Evolutionary conservation across 352 stramenopile species (phyloP).

Genomic region (Phytophthora cajani): DNA sequence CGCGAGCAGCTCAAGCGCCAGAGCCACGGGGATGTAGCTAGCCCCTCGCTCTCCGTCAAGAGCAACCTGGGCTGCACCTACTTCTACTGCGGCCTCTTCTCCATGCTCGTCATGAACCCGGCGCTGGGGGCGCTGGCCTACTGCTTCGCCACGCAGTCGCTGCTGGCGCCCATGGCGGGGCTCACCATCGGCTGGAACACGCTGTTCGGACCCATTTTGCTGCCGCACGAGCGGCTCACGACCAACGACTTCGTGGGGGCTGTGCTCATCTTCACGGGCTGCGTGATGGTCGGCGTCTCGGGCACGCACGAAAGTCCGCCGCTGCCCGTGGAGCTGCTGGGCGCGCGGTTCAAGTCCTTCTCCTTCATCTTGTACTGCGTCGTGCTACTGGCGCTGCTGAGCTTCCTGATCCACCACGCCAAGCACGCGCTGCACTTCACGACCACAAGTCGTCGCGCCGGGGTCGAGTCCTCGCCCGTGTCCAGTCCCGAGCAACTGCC

Average conservation of each 20-base stretch:
- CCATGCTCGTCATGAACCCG: constrained; percentile 82
- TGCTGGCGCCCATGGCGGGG: constrained; percentile 83
- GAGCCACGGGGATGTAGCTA: constrained; percentile 23
- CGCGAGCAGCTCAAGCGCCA: constrained; percentile 28
- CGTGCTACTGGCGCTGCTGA: constrained; percentile 44
- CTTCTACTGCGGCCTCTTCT: constrained; percentile 74
- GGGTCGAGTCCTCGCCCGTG: constrained; percentile 30
- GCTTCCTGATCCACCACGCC: constrained; percentile 63
- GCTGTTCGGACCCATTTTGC: constrained; percentile 70
- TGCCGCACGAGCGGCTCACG: constrained; percentile 72
- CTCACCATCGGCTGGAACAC: constrained; percentile 88
- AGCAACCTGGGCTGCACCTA: constrained; percentile 61
- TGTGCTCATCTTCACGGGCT: constrained; percentile 79
- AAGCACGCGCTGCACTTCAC: constrained; percentile 62
- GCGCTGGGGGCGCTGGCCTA: constrained; percentile 69
- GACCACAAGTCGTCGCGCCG: constrained; percentile 36
- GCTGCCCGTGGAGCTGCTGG: constrained; percentile 67
- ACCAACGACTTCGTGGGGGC: constrained; percentile 82
- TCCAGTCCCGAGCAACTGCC: constrained; percentile 36
- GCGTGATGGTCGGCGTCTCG: constrained; percentile 75
- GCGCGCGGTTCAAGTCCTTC: constrained; percentile 56
- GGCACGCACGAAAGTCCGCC: constrained; percentile 69
- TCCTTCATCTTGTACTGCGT: constrained; percentile 73
- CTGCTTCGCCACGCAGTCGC: constrained; percentile 81
- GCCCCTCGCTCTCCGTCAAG: constrained; percentile 11